These are phyloP conservation scores for Mortierella sp. DNA, from an alignment of 371 early-diverging fungal genomes.

Conservation along the genomic window DNA sequence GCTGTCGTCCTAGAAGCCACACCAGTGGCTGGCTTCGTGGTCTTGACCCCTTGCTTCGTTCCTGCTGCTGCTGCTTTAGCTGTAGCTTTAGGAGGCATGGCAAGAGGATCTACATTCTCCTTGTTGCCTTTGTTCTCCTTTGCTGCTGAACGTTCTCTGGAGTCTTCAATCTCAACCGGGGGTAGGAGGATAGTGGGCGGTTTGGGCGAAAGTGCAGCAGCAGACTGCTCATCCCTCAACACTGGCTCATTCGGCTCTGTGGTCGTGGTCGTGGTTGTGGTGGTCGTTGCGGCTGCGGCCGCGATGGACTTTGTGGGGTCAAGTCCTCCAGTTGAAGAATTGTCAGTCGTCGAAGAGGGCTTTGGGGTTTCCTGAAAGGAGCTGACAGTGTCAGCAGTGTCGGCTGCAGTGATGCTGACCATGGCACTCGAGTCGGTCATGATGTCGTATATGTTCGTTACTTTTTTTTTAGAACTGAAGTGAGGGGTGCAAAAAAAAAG, in stretches of 20 bases:
- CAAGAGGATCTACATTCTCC: conserved; percentile 27
- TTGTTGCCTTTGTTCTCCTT: background rate
- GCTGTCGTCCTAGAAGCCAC: conserved; percentile 14
- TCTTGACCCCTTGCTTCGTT: background rate
- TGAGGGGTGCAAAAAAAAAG: no score
- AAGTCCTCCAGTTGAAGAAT: no score
- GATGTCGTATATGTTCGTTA: conserved; percentile 3
- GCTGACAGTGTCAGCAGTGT: background rate
- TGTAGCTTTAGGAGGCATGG: background rate
- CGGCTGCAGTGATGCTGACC: conserved; percentile 5
- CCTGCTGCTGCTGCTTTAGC: conserved; percentile 4
- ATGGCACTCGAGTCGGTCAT: conserved; percentile 8
- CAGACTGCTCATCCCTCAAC: conserved; percentile 6
- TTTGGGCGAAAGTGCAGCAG: conserved; percentile 1
- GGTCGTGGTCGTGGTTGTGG: background rate
- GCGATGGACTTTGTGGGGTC: background rate
- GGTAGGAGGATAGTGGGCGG: conserved; percentile 10
- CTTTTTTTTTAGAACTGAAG: background rate
- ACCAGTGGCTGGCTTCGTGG: conserved; percentile 12
- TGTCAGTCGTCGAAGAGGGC: background rate
- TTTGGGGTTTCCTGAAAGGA: conserved; percentile 4
- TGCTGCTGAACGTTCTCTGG: background rate
- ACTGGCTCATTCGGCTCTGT: conserved; percentile 5
- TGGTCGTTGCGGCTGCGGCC: conserved; percentile 5
- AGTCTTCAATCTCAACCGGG: background rate